Base-by-base conservation (phyloP, 371 early-diverging fungal genomes). In the Rhizopus microsporus region DNA sequence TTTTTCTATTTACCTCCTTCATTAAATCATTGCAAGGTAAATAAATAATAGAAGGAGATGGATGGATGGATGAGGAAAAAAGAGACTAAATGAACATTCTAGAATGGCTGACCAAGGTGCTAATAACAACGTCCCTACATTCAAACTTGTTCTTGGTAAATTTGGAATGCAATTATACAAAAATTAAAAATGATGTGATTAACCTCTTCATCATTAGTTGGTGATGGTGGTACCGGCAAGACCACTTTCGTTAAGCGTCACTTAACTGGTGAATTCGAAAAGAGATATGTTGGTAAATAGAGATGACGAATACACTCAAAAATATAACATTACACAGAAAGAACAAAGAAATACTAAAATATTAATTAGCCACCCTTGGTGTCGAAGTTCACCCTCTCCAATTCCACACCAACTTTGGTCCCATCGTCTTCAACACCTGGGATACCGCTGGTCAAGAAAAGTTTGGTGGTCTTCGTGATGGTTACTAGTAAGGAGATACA, bases 361-460 rank as follows among this genome's bases (percentile, higher is more conserved):
- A 46, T 29, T 50, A 38, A 35, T 53, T 60, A 93, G 99, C 99
- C 62, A 99, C 99, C 62, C 88, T 98, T 68, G 99, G 99, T 82
- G 99, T 99, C 65, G 99, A 99, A 82, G 98, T 98, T 44, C 97
- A 97, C 81, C 95, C 97, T 58, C 82, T 99, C 56, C 83, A 80
- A 54, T 99, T 99, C 91, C 91, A 90, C 85, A 99, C 99, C 68
- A 98, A 95, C 90, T 93, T 88, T 78, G 98, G 99, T 52, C 68
- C 81, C 32, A 96, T 99, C 67, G 78, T 91, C 69, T 99, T 99
- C 89, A 95, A 96, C 87, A 95, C 97, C 62, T 99, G 98, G 98
- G 97, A 99, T 77, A 97, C 98, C 46, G 99, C 99, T 57, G 99
- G 99, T 61, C 99, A 99, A 78, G 99, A 99, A 80, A 99, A 99